Conservation (phyloP, 257 asterid species). For the Solanum sejunctum region DNA sequence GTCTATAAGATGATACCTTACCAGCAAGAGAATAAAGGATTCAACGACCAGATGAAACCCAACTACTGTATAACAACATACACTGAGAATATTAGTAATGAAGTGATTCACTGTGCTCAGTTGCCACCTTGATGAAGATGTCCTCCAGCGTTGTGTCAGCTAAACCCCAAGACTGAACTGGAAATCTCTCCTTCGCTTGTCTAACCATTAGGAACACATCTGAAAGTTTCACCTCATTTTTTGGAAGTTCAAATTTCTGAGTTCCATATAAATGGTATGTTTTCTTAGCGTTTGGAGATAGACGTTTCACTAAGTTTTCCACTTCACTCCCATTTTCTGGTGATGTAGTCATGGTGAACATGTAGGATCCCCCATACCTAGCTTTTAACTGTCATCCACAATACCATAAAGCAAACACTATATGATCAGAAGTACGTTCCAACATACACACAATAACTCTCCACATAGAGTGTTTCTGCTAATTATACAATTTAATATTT, state of each 20-base stretch:
- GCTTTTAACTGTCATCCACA: conserved; percentile 18
- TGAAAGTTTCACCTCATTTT: conserved; percentile 15
- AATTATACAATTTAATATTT: not conserved
- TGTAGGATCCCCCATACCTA: conserved; percentile 30
- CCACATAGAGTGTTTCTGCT: not conserved
- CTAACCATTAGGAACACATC: conserved; percentile 21
- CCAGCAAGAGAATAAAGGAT: not conserved
- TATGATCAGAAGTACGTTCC: not conserved
- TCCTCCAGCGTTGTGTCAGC: conserved; percentile 37
- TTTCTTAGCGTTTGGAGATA: conserved; percentile 15
- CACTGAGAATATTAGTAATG: not conserved
- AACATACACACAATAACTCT: not conserved
- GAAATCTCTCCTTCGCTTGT: conserved; percentile 15
- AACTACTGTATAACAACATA: not conserved
- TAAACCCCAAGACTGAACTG: conserved; percentile 25
- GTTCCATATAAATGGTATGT: conserved; percentile 23
- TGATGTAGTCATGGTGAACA: conserved; percentile 24
- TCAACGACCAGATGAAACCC: not conserved
- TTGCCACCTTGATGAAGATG: conserved; percentile 29
- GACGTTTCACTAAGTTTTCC: conserved; percentile 6
- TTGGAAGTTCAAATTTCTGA: conserved; percentile 31
- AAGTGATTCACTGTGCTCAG: not conserved
- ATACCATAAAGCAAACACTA: not conserved
- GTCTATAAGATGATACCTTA: not conserved
- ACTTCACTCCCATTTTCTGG: conserved; percentile 11